Evolutionary conservation across 1,284 basidiomycete genomes (phyloP), one percentile per base, ranked within the genome.

Genomic region (Sphaerobolus stellatus): DNA sequence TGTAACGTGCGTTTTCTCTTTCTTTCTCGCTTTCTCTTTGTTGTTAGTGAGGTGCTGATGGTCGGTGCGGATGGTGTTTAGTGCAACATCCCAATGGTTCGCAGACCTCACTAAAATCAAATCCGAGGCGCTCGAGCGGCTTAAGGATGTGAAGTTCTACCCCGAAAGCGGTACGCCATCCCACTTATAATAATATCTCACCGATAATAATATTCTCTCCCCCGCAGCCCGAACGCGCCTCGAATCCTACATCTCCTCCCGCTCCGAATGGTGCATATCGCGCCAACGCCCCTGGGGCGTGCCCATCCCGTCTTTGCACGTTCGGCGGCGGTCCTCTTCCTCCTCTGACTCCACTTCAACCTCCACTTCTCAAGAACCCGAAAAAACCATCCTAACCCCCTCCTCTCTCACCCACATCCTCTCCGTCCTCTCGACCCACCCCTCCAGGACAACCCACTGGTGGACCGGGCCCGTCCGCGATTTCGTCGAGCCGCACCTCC

Each of bases 221-320:
- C 48, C 2, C 43, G 11, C 57, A 94, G 93, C 92, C 5, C 85
- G 87, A 25, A 89, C 87, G 52, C 86, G 95, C 2, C 82, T 99
- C 4, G 86, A 92, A 60, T 78, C 93, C 0, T 97, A 94, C 68
- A 78, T 98, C 30, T 78, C 78, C 3, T 89, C 88, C 1, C 90
- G 97, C 4, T 94, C 93, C 0, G 97, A 99, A 73, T 99, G 97
- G 97, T 99, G 97, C 67, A 98, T 99, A 56, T 99, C 96, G 29
- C 88, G 97, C 2, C 97, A 99, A 68, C 88, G 97, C 16, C 89
- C 91, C 16, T 99, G 97, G 97, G 97, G 97, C 29, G 93, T 98
- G 1, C 97, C 97, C 1, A 98, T 99, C 58, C 96, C 95, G 1
- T 88, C 92, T 1, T 73, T 99, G 1, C n/a, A n/a, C n/a, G n/a